Evolutionary conservation across 495 filamentous ascomycete species (phyloP), one percentile per base, ranked within the genome.

Genomic region (Xylaria sp.): DNA sequence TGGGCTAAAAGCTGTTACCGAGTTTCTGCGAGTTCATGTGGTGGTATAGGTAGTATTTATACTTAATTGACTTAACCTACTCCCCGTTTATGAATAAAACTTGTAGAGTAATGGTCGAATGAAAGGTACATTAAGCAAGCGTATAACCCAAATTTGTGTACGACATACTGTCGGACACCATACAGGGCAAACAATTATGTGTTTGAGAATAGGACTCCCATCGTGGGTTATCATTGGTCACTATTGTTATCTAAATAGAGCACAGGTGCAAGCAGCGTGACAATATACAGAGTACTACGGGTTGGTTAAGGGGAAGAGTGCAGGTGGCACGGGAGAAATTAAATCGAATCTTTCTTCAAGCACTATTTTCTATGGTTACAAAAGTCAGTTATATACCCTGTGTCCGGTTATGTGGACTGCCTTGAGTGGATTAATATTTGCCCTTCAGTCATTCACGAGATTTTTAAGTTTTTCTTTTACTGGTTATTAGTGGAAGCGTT

Each of bases 11-110:
- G 35, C 35, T 62, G 12, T 43, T 17, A 19, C 37, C 43, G 29
- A 21, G 21, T 26, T 43, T 26, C 14, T 4, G 58, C 21, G 21
- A 43, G 59, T 29, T 43, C 37, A 62, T 62, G 37, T 62, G 37
- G 37, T 62, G n/a, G 59, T 43, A 19, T 43, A 9, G 59, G 11
- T n/a, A 37, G 15, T 62, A 62, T 29, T 61, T 62, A 62, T 62
- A 43, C 37, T 62, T 19, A 15, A 15, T 62, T 29, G 59, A 43
- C 35, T 40, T 6, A 43, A 41, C 5, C 21, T 62, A n/a, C 12
- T 26, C 37, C n/a, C 35, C 21, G 19, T 26, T 26, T 2, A 43
- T 8, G 59, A 26, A 62, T 24, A 5, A n/a, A 59, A 19, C 21
- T 15, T 4, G n/a, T 43, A 62, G 35, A 40, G 5, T n/a, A n/a